Conservation (phyloP, 1,284 basidiomycete species). For the Leucocoprinus gongylophorus region DNA sequence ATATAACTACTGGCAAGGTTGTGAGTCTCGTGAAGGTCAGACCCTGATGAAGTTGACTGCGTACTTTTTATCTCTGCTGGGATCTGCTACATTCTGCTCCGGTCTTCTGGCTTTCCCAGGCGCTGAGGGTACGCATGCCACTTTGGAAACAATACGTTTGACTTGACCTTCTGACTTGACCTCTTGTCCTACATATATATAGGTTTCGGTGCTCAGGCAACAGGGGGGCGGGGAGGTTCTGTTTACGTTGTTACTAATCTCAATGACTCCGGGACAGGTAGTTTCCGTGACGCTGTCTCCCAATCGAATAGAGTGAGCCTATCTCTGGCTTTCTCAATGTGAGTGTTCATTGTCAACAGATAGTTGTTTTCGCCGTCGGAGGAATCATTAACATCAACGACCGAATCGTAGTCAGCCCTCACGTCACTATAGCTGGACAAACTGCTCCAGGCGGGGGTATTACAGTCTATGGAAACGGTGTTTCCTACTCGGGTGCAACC, state of each 20-base stretch:
- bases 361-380: slow-evolving; percentile 32
- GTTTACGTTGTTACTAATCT: slow-evolving; percentile 32
- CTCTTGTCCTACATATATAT: neutral
- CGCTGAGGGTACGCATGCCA: slow-evolving; percentile 23
- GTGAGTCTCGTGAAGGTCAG: neutral
- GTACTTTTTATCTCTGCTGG: slow-evolving; percentile 1
- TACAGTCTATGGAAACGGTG: slow-evolving; percentile 30
- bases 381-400: slow-evolving; percentile 28
- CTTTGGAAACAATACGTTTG: neutral
- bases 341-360: slow-evolving; percentile 14
- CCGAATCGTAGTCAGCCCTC: slow-evolving; percentile 28
- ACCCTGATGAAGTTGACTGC: slow-evolving; percentile 1
- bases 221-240: slow-evolving; percentile 28
- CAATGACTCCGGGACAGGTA: slow-evolving; percentile 29
- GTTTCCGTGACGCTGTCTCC: slow-evolving; percentile 32
- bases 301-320: slow-evolving; percentile 22
- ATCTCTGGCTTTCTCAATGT: neutral
- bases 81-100: neutral
- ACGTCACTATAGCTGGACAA: slow-evolving; percentile 29
- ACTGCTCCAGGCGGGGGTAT: slow-evolving; percentile 31
- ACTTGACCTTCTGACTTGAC: neutral
- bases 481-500: slow-evolving; percentile 27
- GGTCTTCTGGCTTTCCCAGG: slow-evolving; percentile 27
- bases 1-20: slow-evolving; percentile 3
- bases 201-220: slow-evolving; percentile 31